Evolutionary conservation across 768 basidiomycete species (phyloP), one percentile per base, ranked within the genome.

Genomic region (Leccinum sublutescens): DNA sequence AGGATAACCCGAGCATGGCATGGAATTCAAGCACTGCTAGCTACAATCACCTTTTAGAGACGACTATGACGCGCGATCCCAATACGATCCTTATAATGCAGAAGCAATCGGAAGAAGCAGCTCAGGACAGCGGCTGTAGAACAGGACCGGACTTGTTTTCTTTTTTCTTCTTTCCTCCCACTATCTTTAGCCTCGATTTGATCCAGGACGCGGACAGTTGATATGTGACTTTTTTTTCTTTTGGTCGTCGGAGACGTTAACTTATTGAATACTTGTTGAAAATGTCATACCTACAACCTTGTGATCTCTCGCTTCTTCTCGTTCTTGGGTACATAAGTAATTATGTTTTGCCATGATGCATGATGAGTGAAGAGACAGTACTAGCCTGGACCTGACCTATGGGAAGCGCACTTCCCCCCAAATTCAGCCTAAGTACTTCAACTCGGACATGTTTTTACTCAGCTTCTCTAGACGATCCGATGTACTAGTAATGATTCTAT

Each of bases 1-100:
- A 86, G 68, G 82, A 81, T 56, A 85, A 83, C 66, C 64, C 76
- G 56, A 84, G 80, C 64, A 78, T 77, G 64, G 78, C 80, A 51
- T 87, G 85, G 85, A 83, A 84, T 63, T 76, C 78, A 50, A 88
- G 85, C 68, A 78, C 70, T 19, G 69, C 71, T 36, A 81, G 78
- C 68, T 87, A 63, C 71, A 75, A 38, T 66, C 75, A 29, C 75
- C 77, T n/a, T 77, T 76, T 64, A 74, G 67, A 55, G 77, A 79
- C 54, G 64, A 71, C 7, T 58, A 58, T 10, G 61, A 68, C 19
- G 57, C 58, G 38, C 62, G 47, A 49, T 31, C 58, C 7, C 57
- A 58, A 40, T 70, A 67, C 57, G 70, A 75, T 58, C 70, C 70
- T 57, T 72, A 72, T 57, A 36, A 49, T 53, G 9, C 68, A 23